Percentiles rank a stretch among this genome's conserved stretches.
phyloP scores from a whole-genome alignment of 148 eudicot species.

The Rhododendron mucronatum region DNA sequence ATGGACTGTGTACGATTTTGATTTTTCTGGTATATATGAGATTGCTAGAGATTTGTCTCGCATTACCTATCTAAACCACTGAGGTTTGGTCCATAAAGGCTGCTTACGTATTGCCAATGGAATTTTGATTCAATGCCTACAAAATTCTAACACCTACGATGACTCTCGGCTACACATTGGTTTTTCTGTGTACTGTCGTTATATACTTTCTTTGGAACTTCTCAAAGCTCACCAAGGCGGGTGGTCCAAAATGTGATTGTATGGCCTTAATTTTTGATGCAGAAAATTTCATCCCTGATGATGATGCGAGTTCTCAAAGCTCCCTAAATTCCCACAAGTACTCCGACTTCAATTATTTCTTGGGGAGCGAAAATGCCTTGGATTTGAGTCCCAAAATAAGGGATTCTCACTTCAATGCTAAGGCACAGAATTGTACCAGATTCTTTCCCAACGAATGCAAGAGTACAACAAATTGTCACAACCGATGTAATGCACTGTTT shows the following conservation, averaged over 20 bases:
- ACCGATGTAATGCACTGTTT: conserved; percentile 7
- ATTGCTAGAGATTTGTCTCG: conserved; percentile 16
- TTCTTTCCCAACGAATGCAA: conserved; percentile 17
- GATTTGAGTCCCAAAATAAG: conserved; percentile 14
- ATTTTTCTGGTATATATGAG: conserved; percentile 42
- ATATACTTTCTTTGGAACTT: conserved; percentile 2
- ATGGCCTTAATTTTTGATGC: conserved; percentile 27
- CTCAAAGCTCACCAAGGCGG: conserved; percentile 49
- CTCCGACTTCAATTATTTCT: conserved; percentile 31
- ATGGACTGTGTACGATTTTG: conserved; percentile 18
- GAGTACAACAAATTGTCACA: background rate
- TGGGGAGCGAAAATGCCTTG: conserved; percentile 22
- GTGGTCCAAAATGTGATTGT: conserved; percentile 39
- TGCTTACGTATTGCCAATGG: background rate
- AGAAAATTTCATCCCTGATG: conserved; percentile 40
- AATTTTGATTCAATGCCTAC: too few species aligned
- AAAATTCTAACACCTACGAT: background rate
- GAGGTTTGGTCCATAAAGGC: background rate
- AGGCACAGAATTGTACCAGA: conserved; percentile 15
- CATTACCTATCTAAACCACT: background rate
- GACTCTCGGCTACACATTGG: background rate
- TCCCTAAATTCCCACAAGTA: conserved; percentile 33
- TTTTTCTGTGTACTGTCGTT: background rate
- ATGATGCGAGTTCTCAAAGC: conserved; percentile 46
- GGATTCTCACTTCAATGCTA: conserved; percentile 2